Conservation (phyloP, 495 filamentous ascomycete species). For the Ramalina intermedia region DNA sequence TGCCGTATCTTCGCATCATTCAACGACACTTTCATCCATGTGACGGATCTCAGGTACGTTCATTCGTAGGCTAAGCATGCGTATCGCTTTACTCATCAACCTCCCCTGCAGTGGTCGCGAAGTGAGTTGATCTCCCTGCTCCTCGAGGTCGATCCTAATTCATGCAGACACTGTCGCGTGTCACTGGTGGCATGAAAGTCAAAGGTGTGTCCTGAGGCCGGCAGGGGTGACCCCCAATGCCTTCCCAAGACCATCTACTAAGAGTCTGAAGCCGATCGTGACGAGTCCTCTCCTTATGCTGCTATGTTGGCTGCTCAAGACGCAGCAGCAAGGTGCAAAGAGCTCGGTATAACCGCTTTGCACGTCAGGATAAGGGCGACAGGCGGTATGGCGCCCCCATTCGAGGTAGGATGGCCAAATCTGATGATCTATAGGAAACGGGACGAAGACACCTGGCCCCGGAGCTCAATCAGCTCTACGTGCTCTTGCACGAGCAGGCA, state of each 20-base stretch:
- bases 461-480: conserved; percentile 98
- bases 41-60: conserved; percentile 86
- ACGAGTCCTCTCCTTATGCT: conserved; percentile 98
- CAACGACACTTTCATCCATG: conserved; percentile 98
- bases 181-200: conserved; percentile 99
- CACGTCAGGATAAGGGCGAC: conserved; percentile 99
- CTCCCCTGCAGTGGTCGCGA: conserved; percentile 84
- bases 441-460: conserved; percentile 98
- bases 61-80: conserved; percentile 39
- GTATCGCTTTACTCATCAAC: too few species aligned
- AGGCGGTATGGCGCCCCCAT: conserved; percentile 46
- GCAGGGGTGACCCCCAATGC: conserved; percentile 4
- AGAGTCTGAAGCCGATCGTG: conserved; percentile 62
- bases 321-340: conserved; percentile 94
- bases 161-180: conserved; percentile 78
- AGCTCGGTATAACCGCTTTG: conserved; percentile 94
- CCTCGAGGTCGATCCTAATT: background rate
- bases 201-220: conserved; percentile 31
- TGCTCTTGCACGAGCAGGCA: conserved; percentile 92
- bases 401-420: background rate
- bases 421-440: conserved; percentile 50
- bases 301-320: conserved; percentile 98
- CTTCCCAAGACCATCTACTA: conserved; percentile 2
- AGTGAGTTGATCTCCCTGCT: conserved; percentile 16
- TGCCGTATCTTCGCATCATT: conserved; percentile 98